Base-by-base conservation (phyloP, 768 basidiomycete species). In the Mrakia blollopis region DNA sequence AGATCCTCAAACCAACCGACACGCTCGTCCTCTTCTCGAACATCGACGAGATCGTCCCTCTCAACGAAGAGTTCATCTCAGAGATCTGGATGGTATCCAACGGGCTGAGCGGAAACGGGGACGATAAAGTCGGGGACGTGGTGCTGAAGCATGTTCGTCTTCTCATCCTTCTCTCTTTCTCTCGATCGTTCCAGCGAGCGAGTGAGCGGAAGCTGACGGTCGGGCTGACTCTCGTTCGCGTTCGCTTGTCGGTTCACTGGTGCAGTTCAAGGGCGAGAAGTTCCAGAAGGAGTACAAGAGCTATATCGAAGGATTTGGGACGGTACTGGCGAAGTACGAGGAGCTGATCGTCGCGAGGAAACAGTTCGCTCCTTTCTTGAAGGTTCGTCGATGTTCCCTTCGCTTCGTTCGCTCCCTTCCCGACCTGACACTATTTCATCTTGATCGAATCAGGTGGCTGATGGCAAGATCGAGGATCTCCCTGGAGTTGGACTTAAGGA, bases 11-110 rank as follows among this genome's bases (percentile, higher is more conserved):
- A 0, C 84, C 89, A 28, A 97, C 95, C 82, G 92, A 98, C 82
- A 94, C 95, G 50, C 94, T 92, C 79, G 92, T 89, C 2, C 87
- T 99, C 28, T 98, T 99, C 80, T 92, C 92, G 72, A 98, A 99
- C 84, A 88, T 98, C 70, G 95, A 98, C 83, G 90, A 88, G 72
- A 87, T 99, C 30, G 83, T 98, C 6, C 90, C 90, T 0, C 91
- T 93, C 25, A 94, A 98, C 81, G 91, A 93, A 81, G 89, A 89
- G 0, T 95, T 98, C 82, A 85, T 98, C 52, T 83, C 84, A 0
- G 92, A 95, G 14, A 9, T 68, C 5, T 68, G 65, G 65, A 11
- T 25, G 32, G 37, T n/a, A 5, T 39, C 21, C 18, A 39, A 11
- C 0, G 65, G 65, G 4, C 18, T 68, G 25, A 39, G 35, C 10